Evolutionary conservation across 495 filamentous ascomycete genomes (phyloP).

Genomic region (Daldinia grandis): DNA sequence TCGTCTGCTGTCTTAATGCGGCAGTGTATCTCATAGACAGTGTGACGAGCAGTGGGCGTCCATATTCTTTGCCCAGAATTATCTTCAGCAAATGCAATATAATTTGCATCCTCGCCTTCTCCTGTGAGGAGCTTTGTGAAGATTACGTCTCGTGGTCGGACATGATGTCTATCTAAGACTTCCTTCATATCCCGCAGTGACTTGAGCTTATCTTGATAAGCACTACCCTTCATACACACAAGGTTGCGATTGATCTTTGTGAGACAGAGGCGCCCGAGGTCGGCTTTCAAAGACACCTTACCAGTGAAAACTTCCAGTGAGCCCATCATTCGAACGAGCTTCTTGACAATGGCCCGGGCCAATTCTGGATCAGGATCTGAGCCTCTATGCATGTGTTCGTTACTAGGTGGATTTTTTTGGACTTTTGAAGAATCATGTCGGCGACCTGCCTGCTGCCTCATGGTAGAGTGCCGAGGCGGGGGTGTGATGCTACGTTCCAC

Average conservation of each 20-base stretch:
- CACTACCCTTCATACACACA: conserved; percentile 29
- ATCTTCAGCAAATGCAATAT: conserved; percentile 44
- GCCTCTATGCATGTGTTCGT: background rate
- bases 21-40: conserved; percentile 64
- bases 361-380: conserved; percentile 5
- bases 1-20: conserved; percentile 23
- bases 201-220: conserved; percentile 32
- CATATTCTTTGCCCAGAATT: conserved; percentile 34
- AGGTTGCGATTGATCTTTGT: conserved; percentile 24
- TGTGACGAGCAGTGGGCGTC: conserved; percentile 25
- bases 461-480: conserved; percentile 36
- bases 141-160: conserved; percentile 21
- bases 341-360: conserved; percentile 14
- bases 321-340: conserved; percentile 36
- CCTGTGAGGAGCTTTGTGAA: conserved; percentile 57
- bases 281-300: conserved; percentile 47
- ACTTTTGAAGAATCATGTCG: background rate
- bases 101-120: conserved; percentile 47
- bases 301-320: conserved; percentile 45
- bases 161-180: conserved; percentile 32
- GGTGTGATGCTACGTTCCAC: conserved; percentile 18
- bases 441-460: conserved; percentile 45
- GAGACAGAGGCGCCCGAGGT: conserved; percentile 55
- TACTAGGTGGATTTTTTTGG: background rate
- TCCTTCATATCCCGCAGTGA: conserved; percentile 29